Evolutionary conservation across 495 filamentous ascomycete genomes (phyloP), one percentile per base, ranked within the genome.

Genomic region (Podospora sp.): DNA sequence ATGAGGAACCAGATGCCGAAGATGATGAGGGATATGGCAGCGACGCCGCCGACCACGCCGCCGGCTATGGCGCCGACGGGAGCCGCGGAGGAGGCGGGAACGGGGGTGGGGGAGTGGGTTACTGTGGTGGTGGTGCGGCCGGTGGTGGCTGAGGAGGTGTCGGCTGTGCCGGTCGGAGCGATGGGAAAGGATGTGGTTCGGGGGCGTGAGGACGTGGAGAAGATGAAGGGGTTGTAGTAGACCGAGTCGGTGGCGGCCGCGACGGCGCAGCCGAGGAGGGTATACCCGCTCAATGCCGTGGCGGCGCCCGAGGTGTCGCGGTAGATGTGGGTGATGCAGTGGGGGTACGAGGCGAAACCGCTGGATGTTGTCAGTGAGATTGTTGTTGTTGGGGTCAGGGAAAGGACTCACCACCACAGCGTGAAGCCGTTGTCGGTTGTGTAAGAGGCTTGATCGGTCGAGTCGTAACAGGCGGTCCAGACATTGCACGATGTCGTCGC

Each of bases 1-100:
- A 82, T 20, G 20, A 82, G 68, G 71, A 81, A 75, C 68, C 76
- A 79, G 60, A 79, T 76, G 40, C 65, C 76, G n/a, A 81, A 50
- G 6, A 72, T 78, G 71, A 80, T 73, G 8, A 84, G 70, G 6
- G 73, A 74, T 11, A 81, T 66, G 51, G 60, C 77, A 24, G 66
- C 82, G 16, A 84, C 73, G 20, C 82, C 83, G 51, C 83, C 83
- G 14, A 84, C 81, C 16, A 81, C 81, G 51, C 82, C 83, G 22
- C 83, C 83, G n/a, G 77, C 78, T 27, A 85, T 81, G 51, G 80
- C 71, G n/a, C 65, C 73, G 25, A 69, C 27, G 12, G 68, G 68
- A 21, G 68, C 56, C 0, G 67, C 60, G 5, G 68, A 69, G 9
- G 60, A 27, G 26, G 7, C 27, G 24, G 63, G 14, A n/a, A n/a